Conservation (phyloP, 1,284 basidiomycete species). For the Papiliotrema flavescens region DNA sequence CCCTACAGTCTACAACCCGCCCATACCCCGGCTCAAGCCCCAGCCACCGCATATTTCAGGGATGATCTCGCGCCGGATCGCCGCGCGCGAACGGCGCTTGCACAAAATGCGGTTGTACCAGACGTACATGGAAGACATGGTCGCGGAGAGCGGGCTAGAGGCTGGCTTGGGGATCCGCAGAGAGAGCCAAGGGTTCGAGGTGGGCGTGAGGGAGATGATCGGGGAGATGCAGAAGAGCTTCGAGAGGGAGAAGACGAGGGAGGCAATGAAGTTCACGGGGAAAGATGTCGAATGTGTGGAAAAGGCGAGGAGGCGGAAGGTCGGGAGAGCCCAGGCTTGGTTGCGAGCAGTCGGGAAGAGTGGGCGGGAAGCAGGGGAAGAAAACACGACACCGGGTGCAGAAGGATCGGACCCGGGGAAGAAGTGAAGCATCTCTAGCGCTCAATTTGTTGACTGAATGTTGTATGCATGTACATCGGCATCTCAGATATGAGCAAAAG, state of each 20-base stretch:
- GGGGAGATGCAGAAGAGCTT: constrained; percentile 2
- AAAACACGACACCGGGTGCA: no score
- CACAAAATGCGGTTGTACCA: constrained; percentile 40
- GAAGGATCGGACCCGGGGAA: not conserved
- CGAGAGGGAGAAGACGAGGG: constrained; percentile 13
- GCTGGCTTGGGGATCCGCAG: constrained; percentile 10
- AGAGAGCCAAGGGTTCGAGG: constrained; percentile 21
- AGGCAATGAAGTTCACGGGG: constrained; percentile 6
- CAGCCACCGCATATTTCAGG: constrained; percentile 65
- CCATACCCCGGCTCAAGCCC: constrained; percentile 70
- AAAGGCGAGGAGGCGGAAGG: constrained; percentile 10
- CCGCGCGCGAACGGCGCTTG: constrained; percentile 54
- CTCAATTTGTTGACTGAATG: not conserved
- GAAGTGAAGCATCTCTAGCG: not conserved
- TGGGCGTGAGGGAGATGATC: not conserved
- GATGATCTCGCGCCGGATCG: constrained; percentile 64
- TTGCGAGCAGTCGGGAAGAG: not conserved
- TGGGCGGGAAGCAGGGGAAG: not conserved
- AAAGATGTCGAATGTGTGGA: constrained; percentile 5
- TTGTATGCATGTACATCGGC: no score
- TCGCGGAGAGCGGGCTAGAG: constrained; percentile 60
- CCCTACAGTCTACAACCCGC: constrained; percentile 60
- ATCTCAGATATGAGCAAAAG: no score
- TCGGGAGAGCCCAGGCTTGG: not conserved
- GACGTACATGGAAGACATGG: constrained; percentile 53